Evolutionary conservation across 2,329 filamentous ascomycete genomes (phyloP).

Genomic region (Chrysoporthe cubensis): DNA sequence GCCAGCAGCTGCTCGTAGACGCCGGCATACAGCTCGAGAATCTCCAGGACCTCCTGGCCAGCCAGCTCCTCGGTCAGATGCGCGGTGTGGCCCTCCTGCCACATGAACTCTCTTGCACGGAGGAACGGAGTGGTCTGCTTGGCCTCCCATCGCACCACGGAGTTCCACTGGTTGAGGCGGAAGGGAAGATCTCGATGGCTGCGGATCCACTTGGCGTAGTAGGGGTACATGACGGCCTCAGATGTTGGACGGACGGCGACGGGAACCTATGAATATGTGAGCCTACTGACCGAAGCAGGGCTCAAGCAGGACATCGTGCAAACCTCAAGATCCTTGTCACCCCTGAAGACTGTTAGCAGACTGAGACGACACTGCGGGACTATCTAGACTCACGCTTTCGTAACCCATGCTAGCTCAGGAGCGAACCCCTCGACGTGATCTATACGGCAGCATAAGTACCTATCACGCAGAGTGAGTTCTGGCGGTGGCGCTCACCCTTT

Average conservation of each 20-base stretch:
- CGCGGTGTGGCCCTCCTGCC: conserved; percentile 94
- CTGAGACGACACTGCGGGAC: neutral
- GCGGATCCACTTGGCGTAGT: conserved; percentile 96
- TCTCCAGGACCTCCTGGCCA: conserved; percentile 84
- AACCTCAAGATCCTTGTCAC: conserved; percentile 84
- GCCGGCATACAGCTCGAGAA: conserved; percentile 88
- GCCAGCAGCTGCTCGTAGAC: conserved; percentile 94
- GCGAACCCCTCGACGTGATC: conserved; percentile 99
- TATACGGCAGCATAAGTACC: conserved; percentile 4
- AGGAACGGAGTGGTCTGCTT: conserved; percentile 91
- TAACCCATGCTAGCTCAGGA: conserved; percentile 88
- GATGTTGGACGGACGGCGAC: conserved; percentile 71
- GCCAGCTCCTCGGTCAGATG: conserved; percentile 84
- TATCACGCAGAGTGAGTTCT: neutral
- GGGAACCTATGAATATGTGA: conserved; percentile 49
- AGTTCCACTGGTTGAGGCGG: conserved; percentile 98
- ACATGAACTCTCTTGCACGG: conserved; percentile 91
- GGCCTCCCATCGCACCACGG: conserved; percentile 89
- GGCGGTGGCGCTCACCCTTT: conserved; percentile 55
- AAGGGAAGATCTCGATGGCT: conserved; percentile 93
- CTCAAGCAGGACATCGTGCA: neutral
- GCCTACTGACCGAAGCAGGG: neutral
- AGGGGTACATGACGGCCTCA: conserved; percentile 89
- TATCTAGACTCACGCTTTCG: conserved; percentile 66
- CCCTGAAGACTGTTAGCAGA: conserved; percentile 54